phyloP scores from a whole-genome alignment of 106 monocot genomes.

The Vanilla planifolia region DNA sequence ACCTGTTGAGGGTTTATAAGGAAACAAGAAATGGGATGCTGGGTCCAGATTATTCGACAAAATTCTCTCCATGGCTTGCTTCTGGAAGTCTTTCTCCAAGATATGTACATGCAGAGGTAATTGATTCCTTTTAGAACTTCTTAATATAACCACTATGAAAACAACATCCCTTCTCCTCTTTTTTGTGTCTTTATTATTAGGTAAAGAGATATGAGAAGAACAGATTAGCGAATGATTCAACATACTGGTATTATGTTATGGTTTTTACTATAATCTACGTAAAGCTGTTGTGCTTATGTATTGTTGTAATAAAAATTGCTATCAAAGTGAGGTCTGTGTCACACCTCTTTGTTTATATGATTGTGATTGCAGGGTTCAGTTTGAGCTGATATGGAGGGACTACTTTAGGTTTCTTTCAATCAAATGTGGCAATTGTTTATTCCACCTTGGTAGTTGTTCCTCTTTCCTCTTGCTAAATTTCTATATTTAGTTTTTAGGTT shows the following conservation, averaged over 20 bases:
- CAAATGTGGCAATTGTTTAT: slow-evolving; percentile 87
- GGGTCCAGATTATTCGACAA: slow-evolving; percentile 93
- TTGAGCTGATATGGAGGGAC: slow-evolving; percentile 98
- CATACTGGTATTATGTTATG: slow-evolving; percentile 66
- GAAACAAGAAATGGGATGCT: slow-evolving; percentile 97
- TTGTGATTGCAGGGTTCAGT: slow-evolving; percentile 70
- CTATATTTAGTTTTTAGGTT: background rate
- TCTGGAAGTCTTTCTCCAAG: slow-evolving; percentile 86
- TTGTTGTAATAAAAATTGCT: background rate
- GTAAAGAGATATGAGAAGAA: slow-evolving; percentile 89
- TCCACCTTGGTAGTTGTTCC: slow-evolving; percentile 58
- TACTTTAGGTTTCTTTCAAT: slow-evolving; percentile 89
- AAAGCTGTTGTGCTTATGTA: too few relatives aligned
- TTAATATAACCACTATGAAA: background rate
- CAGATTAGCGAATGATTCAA: slow-evolving; percentile 84
- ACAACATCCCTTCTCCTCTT: background rate
- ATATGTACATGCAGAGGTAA: slow-evolving; percentile 87
- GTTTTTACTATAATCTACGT: too few relatives aligned
- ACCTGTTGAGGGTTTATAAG: slow-evolving; percentile 73
- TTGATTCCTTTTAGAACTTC: background rate
- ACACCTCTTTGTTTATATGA: slow-evolving; percentile 9
- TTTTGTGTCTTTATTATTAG: slow-evolving; percentile 21
- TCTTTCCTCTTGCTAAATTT: background rate
- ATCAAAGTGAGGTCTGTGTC: background rate
- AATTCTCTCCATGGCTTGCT: slow-evolving; percentile 97